Evolutionary conservation across 1,284 basidiomycete genomes (phyloP).

Genomic region (Vanrija sp.): DNA sequence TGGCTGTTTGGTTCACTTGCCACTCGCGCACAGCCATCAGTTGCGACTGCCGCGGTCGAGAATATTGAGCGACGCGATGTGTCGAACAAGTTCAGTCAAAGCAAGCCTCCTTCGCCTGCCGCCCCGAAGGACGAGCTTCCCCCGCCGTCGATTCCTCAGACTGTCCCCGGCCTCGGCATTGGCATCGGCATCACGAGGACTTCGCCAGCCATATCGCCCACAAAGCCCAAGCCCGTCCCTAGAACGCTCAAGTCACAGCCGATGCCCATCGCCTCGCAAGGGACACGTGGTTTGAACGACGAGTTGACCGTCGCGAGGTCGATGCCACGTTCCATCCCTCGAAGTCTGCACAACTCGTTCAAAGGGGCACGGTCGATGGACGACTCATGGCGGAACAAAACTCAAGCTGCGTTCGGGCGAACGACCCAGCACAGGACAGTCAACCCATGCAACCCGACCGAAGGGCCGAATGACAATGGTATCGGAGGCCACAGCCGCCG

Average conservation of each 20-base stretch:
- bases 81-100: conserved; percentile 8
- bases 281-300: conserved; percentile 21
- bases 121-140: conserved; percentile 9
- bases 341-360: conserved; percentile 14
- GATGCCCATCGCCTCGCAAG: conserved; percentile 29
- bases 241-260: conserved; percentile 26
- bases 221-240: conserved; percentile 3
- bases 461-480: conserved; percentile 4
- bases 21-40: conserved; percentile 33
- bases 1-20: conserved; percentile 39
- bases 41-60: conserved; percentile 34
- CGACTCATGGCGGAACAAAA: conserved; percentile 38
- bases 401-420: conserved; percentile 30
- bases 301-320: conserved; percentile 20
- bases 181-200: conserved; percentile 17
- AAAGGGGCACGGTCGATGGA: conserved; percentile 24
- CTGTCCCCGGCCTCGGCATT: conserved; percentile 16
- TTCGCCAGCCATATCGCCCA: conserved; percentile 25
- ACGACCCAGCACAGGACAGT: conserved; percentile 38
- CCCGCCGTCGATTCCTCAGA: conserved; percentile 19
- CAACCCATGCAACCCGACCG: conserved; percentile 46
- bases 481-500: conserved; percentile 61
- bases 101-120: conserved; percentile 6
- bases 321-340: conserved; percentile 10
- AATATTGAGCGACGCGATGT: conserved; percentile 36